Base-by-base conservation (phyloP, 192 early-diverging fungal species). In the Dissophora ornata region DNA sequence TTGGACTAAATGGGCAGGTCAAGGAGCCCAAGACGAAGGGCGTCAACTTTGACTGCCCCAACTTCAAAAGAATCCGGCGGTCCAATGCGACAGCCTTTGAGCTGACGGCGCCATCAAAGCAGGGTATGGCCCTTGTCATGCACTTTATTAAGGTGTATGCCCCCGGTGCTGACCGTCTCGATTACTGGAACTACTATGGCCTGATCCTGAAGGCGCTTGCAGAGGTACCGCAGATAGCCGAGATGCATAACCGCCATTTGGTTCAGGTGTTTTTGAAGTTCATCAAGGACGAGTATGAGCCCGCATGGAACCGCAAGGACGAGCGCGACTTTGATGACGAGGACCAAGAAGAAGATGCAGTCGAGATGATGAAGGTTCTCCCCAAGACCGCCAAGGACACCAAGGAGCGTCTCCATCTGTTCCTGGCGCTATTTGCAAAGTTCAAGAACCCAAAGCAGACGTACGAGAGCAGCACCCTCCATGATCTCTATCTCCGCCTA, bases 171-270 rank as follows among this genome's bases (percentile, higher is more conserved):
- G 87, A 86, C 40, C 79, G 83, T n/a, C 80, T 88, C 46, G 91
- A 93, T 61, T 88, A 89, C 69, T 85, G 88, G 81, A 92, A 93
- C 71, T 85, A 90, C 54, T 87, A 87, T 65, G 80, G 79, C 15
- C 79, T 85, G 58, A 55, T 93, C 11, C 71, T 92, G 45, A 88
- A 86, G 57, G 82, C 87, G 26, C 42, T 93, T 16, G 79, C 80
- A 5, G 87, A 90, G 32, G 74, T 86, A 0, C 87, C 88, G 0
- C 73, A 70, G 15, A 68, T 91, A 12, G 89, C 87, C 8, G 93
- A 94, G 67, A 71, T 83, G 38, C 87, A 90, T 54, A 83, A 87
- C 25, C 79, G 79, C 28, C 80, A 88, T 2, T 48, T 95, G 24
- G 83, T 93, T 29, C 79, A 71, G n/a, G 52, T 87, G 13, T 93